A percentile compares a stretch with the other conserved stretches of the same genome.
Evolutionary conservation across 371 early-diverging fungal genomes (phyloP).

Genomic region (Lichtheimia corymbifera): DNA sequence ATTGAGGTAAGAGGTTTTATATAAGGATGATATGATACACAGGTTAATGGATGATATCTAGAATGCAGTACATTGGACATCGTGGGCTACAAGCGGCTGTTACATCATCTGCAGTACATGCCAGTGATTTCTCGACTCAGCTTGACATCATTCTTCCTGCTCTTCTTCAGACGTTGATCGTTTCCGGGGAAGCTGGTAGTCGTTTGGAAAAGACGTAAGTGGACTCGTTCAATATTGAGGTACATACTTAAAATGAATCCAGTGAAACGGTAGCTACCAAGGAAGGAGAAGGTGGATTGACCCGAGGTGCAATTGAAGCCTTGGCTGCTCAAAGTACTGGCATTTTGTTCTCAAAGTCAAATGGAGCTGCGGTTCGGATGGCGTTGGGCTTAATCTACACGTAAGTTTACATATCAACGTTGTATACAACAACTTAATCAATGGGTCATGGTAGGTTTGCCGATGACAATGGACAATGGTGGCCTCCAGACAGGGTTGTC

Average conservation of each 20-base stretch:
- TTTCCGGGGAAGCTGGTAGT: slow-evolving; percentile 14
- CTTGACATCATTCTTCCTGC: slow-evolving; percentile 53
- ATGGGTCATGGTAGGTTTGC: slow-evolving; percentile 33
- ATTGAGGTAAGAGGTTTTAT: slow-evolving; percentile 23
- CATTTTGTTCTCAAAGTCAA: slow-evolving; percentile 48
- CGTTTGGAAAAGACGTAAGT: slow-evolving; percentile 1
- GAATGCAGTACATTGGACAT: slow-evolving; percentile 56
- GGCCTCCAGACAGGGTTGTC: slow-evolving; percentile 45
- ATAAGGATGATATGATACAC: neutral
- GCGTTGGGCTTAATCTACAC: slow-evolving; percentile 44
- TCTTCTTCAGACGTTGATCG: slow-evolving; percentile 36
- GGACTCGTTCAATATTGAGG: neutral
- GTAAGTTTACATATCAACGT: slow-evolving; percentile 7
- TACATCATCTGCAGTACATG: slow-evolving; percentile 52
- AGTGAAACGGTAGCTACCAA: neutral
- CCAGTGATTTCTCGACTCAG: slow-evolving; percentile 45
- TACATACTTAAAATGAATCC: no score
- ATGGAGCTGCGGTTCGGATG: slow-evolving; percentile 45
- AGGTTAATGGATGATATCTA: slow-evolving; percentile 9
- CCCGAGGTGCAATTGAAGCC: slow-evolving; percentile 19
- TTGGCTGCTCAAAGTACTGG: slow-evolving; percentile 47
- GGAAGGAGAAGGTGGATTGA: slow-evolving; percentile 1
- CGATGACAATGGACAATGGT: slow-evolving; percentile 56
- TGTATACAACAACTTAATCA: no score
- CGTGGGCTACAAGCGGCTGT: slow-evolving; percentile 47